Evolutionary conservation across 2,329 filamentous ascomycete species (phyloP).

Genomic region (Aspergillus pseudonomiae): DNA sequence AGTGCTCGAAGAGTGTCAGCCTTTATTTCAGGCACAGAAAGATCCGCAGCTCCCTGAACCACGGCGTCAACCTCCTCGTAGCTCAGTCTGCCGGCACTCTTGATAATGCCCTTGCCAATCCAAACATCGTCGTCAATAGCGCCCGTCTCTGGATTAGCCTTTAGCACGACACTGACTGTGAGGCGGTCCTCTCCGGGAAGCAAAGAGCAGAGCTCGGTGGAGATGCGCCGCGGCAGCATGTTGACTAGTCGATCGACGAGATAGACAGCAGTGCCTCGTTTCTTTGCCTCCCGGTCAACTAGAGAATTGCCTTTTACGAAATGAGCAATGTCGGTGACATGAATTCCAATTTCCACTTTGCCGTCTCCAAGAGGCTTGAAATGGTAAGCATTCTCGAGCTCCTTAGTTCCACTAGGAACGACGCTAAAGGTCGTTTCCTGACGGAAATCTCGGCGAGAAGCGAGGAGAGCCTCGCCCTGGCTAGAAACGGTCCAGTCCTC

Average conservation of each 20-base stretch:
- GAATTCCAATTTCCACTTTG: constrained; percentile 90
- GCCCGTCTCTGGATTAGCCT: constrained; percentile 79
- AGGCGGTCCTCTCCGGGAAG: constrained; percentile 85
- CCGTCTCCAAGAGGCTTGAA: constrained; percentile 82
- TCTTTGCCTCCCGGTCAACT: constrained; percentile 95
- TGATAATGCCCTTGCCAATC: constrained; percentile 92
- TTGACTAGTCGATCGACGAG: constrained; percentile 86
- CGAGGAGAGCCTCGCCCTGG: constrained; percentile 75
- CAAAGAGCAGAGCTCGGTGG: constrained; percentile 84
- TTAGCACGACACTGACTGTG: constrained; percentile 90
- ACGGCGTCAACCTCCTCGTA: constrained; percentile 86
- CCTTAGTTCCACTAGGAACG: constrained; percentile 82
- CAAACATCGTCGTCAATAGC: constrained; percentile 85
- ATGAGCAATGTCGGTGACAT: constrained; percentile 92
- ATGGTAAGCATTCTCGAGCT: constrained; percentile 91
- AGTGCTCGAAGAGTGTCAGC: constrained; percentile 80
- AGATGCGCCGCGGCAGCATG: constrained; percentile 84
- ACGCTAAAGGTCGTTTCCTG: constrained; percentile 88
- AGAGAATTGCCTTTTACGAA: constrained; percentile 96
- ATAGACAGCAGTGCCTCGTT: constrained; percentile 94
- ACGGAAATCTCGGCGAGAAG: constrained; percentile 85
- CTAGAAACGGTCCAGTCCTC: constrained; percentile 87
- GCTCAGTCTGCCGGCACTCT: constrained; percentile 82
- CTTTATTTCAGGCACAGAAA: constrained; percentile 67
- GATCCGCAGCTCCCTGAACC: constrained; percentile 65